phyloP scores from a whole-genome alignment of 495 filamentous ascomycete genomes.

The Annulohypoxylon moriforme region DNA sequence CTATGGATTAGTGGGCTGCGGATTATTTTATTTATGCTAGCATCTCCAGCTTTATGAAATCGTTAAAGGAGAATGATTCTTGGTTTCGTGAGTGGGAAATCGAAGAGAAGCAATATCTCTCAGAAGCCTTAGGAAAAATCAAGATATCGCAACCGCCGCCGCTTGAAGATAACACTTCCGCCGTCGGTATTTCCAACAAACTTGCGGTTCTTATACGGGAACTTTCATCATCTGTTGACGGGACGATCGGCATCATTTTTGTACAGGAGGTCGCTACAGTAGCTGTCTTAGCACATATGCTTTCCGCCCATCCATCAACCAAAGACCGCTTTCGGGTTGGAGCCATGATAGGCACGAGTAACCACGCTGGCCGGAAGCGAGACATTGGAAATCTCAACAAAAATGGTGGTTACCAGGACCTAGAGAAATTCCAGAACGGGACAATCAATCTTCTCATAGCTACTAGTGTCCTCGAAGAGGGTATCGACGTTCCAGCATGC shows the following conservation, averaged over 20 bases:
- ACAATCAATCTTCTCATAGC: conserved; percentile 81
- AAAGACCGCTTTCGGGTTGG: conserved; percentile 67
- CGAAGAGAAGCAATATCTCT: conserved; percentile 72
- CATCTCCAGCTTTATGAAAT: conserved; percentile 59
- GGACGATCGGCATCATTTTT: conserved; percentile 81
- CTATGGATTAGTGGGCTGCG: conserved; percentile 64
- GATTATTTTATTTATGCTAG: conserved; percentile 76
- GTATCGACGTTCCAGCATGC: conserved; percentile 88
- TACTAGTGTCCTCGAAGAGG: conserved; percentile 90
- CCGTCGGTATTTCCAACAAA: conserved; percentile 63
- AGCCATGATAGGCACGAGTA: conserved; percentile 80
- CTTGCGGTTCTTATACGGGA: conserved; percentile 64
- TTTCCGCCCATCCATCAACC: conserved; percentile 70
- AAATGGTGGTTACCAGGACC: conserved; percentile 64
- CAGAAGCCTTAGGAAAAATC: conserved; percentile 60
- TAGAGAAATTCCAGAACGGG: conserved; percentile 76
- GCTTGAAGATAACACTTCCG: conserved; percentile 37
- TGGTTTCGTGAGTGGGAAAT: conserved; percentile 56
- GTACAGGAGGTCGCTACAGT: conserved; percentile 78
- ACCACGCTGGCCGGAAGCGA: conserved; percentile 55
- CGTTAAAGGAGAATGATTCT: conserved; percentile 45
- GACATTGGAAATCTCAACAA: conserved; percentile 71
- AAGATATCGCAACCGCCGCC: conserved; percentile 45
- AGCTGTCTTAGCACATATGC: conserved; percentile 71
- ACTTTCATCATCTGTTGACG: conserved; percentile 57